Evolutionary conservation across 2,329 filamentous ascomycete species (phyloP), one percentile per base, ranked within the genome.

Genomic region (Cadophora sp.): DNA sequence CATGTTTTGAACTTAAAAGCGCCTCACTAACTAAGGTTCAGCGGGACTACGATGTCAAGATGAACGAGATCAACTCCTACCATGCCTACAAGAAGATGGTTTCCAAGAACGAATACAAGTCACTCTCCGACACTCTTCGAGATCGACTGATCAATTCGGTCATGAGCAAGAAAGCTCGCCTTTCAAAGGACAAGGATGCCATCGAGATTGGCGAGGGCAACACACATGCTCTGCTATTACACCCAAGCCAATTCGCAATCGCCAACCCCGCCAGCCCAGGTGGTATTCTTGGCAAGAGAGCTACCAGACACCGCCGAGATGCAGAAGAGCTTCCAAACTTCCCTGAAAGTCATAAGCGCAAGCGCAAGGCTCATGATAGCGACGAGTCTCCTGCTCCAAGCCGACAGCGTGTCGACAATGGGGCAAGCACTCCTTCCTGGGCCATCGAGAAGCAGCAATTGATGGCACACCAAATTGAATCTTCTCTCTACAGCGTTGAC

Each of bases 131-230:
- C 65, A 91, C 89, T 1, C 83, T 91, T 55, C 86, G 87, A 71
- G 88, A 91, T 72, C 87, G 89, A n/a, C 80, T 91, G 34, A 88
- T 90, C 79, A 91, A 91, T 73, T 85, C 85, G 53, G 84, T 91
- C 68, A 86, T 84, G 19, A 84, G 86, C 46, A 91, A 90, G 79
- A 91, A 90, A 77, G 85, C 85, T 72, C 84, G 89, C 40, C 79
- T 91, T 34, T 85, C 85, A 62, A 86, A 87, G 74, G 89, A 91
- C 73, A 91, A 91, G 76, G 89, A 91, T 74, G 87, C 88, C 3
- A 81, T 91, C 53, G 89, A 91, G 75, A 90, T 91, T 64, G 86
- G 86, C 69, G 89, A 91, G 76, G 86, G 86, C 31, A 90, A 86
- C 56, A 64, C 62, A 31, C 62, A 64, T 64, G 88, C 89, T 22